These are phyloP conservation scores for Apiotrichum gamsii DNA, from an alignment of 1,284 basidiomycete species.

Conservation along the genomic window DNA sequence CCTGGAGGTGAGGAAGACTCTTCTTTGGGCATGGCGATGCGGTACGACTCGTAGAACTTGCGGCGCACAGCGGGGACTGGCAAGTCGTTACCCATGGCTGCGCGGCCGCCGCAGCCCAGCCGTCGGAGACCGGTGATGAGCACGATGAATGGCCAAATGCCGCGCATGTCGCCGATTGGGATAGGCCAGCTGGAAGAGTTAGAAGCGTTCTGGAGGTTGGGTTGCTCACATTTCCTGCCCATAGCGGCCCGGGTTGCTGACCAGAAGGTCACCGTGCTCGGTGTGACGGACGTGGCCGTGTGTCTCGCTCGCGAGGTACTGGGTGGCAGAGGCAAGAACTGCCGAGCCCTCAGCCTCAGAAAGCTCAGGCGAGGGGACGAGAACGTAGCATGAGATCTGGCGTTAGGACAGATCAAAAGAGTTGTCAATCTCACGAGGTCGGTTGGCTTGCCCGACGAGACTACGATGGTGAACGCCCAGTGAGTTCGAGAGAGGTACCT, in stretches of 20 bases:
- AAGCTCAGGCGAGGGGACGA: slow-evolving; percentile 27
- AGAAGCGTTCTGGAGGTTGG: not conserved
- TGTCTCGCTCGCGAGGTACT: slow-evolving; percentile 27
- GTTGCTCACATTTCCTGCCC: slow-evolving; percentile 40
- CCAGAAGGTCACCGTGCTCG: slow-evolving; percentile 34
- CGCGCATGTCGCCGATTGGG: slow-evolving; percentile 37
- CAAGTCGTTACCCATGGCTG: slow-evolving; percentile 37
- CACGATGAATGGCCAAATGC: slow-evolving; percentile 36
- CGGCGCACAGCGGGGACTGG: slow-evolving; percentile 35
- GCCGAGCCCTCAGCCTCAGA: slow-evolving; percentile 18
- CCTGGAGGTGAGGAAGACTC: slow-evolving; percentile 21
- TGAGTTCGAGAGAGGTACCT: slow-evolving; percentile 42
- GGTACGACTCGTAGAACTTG: slow-evolving; percentile 41
- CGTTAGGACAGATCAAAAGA: slow-evolving; percentile 3
- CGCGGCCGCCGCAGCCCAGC: slow-evolving; percentile 43
- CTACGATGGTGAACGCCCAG: slow-evolving; percentile 39
- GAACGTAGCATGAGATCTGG: slow-evolving; percentile 38
- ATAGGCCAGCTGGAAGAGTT: slow-evolving; percentile 27
- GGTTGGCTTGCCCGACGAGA: slow-evolving; percentile 40
- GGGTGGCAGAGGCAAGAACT: slow-evolving; percentile 27
- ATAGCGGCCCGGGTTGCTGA: slow-evolving; percentile 33
- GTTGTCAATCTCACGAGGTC: slow-evolving; percentile 38
- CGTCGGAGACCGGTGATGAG: slow-evolving; percentile 41
- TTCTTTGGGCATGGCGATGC: slow-evolving; percentile 24
- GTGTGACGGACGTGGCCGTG: slow-evolving; percentile 29